A percentile compares a stretch with the other conserved stretches of the same genome.
Evolutionary conservation across 73 alveolate genomes (phyloP).

Genomic region (Paramecium tetraurelia): DNA sequence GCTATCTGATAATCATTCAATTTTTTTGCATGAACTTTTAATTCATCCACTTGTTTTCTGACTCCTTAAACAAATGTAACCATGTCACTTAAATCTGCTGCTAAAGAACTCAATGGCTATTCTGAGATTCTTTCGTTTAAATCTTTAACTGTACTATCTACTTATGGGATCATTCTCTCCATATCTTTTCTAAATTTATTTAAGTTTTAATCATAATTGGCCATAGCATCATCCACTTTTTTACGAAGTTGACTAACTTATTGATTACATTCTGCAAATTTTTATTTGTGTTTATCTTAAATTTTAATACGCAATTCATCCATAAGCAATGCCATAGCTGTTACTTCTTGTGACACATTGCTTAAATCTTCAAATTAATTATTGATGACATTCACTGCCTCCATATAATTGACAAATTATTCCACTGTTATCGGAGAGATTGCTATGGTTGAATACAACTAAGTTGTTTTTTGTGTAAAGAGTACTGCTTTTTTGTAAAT

Average conservation of each 20-base stretch:
- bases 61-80: conserved; percentile 6
- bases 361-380: conserved; percentile 69
- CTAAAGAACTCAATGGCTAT: conserved; percentile 49
- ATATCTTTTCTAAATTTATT: conserved; percentile 75
- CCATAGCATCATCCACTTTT: conserved; percentile 78
- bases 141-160: conserved; percentile 57
- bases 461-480: conserved; percentile 25
- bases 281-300: conserved; percentile 74
- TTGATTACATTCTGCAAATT: conserved; percentile 71
- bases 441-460: conserved; percentile 40
- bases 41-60: conserved; percentile 14
- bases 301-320: conserved; percentile 73
- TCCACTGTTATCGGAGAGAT: conserved; percentile 74
- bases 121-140: conserved; percentile 33
- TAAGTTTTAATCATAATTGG: conserved; percentile 78
- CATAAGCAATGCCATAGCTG: conserved; percentile 70
- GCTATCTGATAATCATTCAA: conserved; percentile 55
- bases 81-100: conserved; percentile 40
- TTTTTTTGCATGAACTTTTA: conserved; percentile 50
- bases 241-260: conserved; percentile 66
- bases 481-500: conserved; percentile 60
- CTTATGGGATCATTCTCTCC: conserved; percentile 42
- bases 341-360: conserved; percentile 66
- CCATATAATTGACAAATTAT: conserved; percentile 70
- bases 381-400: conserved; percentile 64